Evolutionary conservation across 2,329 filamentous ascomycete genomes (phyloP).

Genomic region (Diaporthe nobilis): DNA sequence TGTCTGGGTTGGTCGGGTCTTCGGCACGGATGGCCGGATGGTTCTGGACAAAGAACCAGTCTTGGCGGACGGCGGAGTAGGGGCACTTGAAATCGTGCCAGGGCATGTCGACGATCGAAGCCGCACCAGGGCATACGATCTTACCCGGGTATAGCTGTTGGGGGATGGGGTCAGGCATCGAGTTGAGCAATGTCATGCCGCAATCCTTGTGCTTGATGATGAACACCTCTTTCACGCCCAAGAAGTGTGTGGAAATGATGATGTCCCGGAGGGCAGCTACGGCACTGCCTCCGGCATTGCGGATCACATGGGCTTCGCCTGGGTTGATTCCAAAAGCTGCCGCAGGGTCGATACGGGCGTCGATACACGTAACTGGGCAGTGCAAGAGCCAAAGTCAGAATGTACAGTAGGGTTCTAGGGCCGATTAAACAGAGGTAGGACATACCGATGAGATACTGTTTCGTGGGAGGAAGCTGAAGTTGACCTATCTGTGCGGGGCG

Average conservation of each 20-base stretch:
- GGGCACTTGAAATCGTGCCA: not conserved
- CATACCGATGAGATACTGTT: constrained; percentile 75
- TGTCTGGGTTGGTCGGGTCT: not conserved
- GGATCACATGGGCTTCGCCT: constrained; percentile 84
- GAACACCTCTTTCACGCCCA: constrained; percentile 82
- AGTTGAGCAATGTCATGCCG: constrained; percentile 66
- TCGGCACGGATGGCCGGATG: constrained; percentile 14
- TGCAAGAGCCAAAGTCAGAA: constrained; percentile 42
- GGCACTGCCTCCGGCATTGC: constrained; percentile 79
- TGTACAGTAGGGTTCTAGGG: no score
- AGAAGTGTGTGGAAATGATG: constrained; percentile 83
- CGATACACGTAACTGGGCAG: constrained; percentile 83
- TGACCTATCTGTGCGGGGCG: not conserved
- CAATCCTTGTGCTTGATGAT: constrained; percentile 82
- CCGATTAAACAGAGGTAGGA: no score
- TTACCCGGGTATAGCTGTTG: not conserved
- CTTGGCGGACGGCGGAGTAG: not conserved
- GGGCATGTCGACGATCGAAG: constrained; percentile 8
- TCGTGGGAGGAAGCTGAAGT: constrained; percentile 77
- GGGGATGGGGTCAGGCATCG: not conserved
- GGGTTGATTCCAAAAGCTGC: constrained; percentile 78
- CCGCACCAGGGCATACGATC: not conserved
- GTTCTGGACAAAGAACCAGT: constrained; percentile 30
- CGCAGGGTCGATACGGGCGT: constrained; percentile 79
- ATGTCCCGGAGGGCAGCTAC: constrained; percentile 81